phyloP scores from a whole-genome alignment of 352 stramenopile species.

The Phytophthora meadii region DNA sequence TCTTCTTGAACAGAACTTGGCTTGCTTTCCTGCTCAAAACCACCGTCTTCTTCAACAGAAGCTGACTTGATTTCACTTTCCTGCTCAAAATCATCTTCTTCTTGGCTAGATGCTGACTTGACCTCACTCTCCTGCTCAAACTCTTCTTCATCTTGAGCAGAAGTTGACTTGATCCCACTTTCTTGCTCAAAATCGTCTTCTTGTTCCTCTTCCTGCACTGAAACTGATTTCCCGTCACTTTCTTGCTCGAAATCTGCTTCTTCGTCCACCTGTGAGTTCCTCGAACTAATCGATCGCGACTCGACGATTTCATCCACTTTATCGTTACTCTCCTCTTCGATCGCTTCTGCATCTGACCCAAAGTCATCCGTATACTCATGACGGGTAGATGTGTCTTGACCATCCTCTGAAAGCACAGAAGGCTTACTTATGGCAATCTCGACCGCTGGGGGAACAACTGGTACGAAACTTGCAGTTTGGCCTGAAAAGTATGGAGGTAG shows the following conservation, averaged over 20 bases:
- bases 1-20: slow-evolving; percentile 29
- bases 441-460: not conserved
- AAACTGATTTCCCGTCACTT: slow-evolving; percentile 3
- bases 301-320: not conserved
- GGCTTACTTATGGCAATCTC: not conserved
- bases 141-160: slow-evolving; percentile 45
- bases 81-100: slow-evolving; percentile 12
- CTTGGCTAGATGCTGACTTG: not conserved
- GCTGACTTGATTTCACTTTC: slow-evolving; percentile 1
- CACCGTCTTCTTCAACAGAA: slow-evolving; percentile 9
- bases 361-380: slow-evolving; percentile 32
- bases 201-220: slow-evolving; percentile 8
- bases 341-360: not conserved
- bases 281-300: slow-evolving; percentile 8
- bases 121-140: slow-evolving; percentile 42
- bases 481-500: not conserved
- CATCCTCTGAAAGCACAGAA: not conserved
- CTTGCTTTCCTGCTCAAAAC: too few relatives aligned
- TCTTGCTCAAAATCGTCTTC: slow-evolving; percentile 9
- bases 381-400: not conserved
- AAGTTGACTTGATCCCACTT: not conserved
- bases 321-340: not conserved
- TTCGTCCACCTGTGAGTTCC: slow-evolving; percentile 9
- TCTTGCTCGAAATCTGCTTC: slow-evolving; percentile 9
- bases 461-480: not conserved